Evolutionary conservation across 179 eudicot genomes (phyloP).

Genomic region (Silene coronaria): DNA sequence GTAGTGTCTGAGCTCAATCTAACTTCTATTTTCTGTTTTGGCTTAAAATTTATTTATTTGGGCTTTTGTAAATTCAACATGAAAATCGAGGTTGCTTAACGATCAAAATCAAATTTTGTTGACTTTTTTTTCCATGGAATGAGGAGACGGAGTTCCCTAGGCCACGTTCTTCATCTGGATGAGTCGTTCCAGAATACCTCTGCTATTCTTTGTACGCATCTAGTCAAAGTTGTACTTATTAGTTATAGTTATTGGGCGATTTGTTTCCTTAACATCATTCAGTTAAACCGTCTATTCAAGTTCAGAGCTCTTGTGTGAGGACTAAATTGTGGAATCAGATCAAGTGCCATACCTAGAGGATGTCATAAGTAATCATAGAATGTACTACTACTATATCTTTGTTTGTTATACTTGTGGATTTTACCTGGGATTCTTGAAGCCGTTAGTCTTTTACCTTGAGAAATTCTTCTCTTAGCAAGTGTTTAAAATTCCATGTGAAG

Average conservation of each 20-base stretch:
- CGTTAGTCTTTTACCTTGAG: constrained; percentile 4
- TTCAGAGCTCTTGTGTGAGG: background rate
- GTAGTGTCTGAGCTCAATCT: background rate
- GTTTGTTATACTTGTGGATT: constrained; percentile 1
- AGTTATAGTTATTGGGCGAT: background rate
- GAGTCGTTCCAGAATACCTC: background rate
- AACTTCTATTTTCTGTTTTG: constrained; percentile 1
- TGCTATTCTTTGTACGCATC: background rate
- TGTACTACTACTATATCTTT: constrained; percentile 2
- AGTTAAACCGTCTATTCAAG: background rate
- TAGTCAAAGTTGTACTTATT: background rate
- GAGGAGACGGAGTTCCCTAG: background rate
- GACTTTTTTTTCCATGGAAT: constrained; percentile 5
- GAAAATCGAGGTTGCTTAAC: constrained; percentile 6
- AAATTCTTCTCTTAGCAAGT: background rate
- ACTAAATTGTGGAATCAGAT: constrained; percentile 6
- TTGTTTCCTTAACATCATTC: no score
- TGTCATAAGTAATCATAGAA: background rate
- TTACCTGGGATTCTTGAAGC: background rate
- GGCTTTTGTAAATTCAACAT: background rate
- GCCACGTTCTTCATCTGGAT: background rate
- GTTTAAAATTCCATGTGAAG: constrained; percentile 4
- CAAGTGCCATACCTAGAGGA: background rate
- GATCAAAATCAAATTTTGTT: background rate
- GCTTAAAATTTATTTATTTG: constrained; percentile 4